Base-by-base conservation (phyloP, 208 protist genomes). In the Crithidia expoeki region DNA sequence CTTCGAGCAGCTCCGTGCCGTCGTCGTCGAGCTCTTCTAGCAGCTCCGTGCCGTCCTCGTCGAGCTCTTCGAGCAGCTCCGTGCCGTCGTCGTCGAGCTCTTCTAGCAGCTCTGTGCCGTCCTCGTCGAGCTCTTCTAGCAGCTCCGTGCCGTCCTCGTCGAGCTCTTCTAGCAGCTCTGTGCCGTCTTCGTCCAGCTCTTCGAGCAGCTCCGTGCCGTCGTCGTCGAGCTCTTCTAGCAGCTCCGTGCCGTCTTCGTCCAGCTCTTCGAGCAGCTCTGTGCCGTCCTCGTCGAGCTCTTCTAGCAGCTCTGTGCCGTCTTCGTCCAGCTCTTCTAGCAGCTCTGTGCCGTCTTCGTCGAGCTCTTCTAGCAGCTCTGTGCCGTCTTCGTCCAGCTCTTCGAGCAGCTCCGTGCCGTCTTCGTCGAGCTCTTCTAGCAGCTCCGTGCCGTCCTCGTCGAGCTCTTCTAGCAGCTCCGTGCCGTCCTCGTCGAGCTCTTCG, bases 311-410 rank as follows among this genome's bases (percentile, higher is more conserved):
- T 4, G 2, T 0, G 4, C 40, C 1, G 4, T 47, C 42, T 4
- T 47, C 42, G 34, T 55, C 46, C 28, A 10, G n/a, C 14, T 42
- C 60, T 23, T 65, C 60, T n/a, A n/a, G n/a, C n/a, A n/a, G n/a
- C n/a, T n/a, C n/a, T n/a, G n/a, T n/a, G n/a, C n/a, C n/a, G 40
- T 65, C 60, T 0, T 67, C 61, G 32, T 67, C 61, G 61, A 42
- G 44, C 4, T 67, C 61, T 46, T 34, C 59, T 28, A 51, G 40
- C 42, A 19, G n/a, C n/a, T n/a, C n/a, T n/a, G n/a, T n/a, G n/a
- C 25, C 50, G 21, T 30, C 50, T 7, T 33, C 46, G 7, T 50
- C 19, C 14, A n/a, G n/a, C n/a, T n/a, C n/a, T n/a, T n/a, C n/a
- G n/a, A n/a, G n/a, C n/a, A n/a, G n/a, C n/a, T n/a, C n/a, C n/a